A percentile compares a stretch with the other conserved stretches of the same genome.
These are phyloP conservation scores for Nymphaea colorata DNA, from an alignment of 164 flowering plant genomes.

Conservation along the genomic window DNA sequence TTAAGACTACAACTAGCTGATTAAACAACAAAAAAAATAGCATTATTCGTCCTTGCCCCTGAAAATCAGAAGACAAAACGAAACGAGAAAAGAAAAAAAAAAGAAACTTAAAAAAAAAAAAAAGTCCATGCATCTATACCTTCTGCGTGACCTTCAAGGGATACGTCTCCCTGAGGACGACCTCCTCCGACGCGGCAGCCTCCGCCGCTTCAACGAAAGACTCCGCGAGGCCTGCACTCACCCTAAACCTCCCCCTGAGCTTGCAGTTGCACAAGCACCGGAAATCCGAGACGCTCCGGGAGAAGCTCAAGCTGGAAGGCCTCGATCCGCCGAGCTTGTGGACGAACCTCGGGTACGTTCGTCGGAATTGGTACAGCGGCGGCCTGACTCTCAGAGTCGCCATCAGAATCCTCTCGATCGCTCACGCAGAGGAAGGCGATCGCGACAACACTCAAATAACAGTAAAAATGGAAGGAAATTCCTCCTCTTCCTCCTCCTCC, in stretches of 20 bases:
- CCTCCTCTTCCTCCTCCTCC: too few relatives aligned
- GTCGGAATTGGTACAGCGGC: conserved; percentile 12
- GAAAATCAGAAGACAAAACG: too few relatives aligned
- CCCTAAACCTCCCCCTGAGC: conserved; percentile 9
- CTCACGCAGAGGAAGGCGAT: neutral
- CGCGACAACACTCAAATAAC: too few relatives aligned
- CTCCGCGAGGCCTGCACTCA: conserved; percentile 25
- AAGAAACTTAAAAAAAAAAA: neutral
- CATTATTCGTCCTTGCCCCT: too few relatives aligned
- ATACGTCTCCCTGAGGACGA: conserved; percentile 38
- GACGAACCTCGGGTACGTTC: conserved; percentile 13
- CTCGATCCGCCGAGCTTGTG: conserved; percentile 9
- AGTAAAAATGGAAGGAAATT: too few relatives aligned
- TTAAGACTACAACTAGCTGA: too few relatives aligned
- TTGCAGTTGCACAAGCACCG: conserved; percentile 22
- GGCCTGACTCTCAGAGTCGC: conserved; percentile 27
- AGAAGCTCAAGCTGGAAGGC: conserved; percentile 12
- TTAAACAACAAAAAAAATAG: too few relatives aligned
- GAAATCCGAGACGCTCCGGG: conserved; percentile 10
- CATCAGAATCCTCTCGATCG: conserved; percentile 10
- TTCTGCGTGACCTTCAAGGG: conserved; percentile 29
- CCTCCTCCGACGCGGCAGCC: conserved; percentile 9
- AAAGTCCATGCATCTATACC: conserved; percentile 18
- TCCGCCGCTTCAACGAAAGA: conserved; percentile 25
- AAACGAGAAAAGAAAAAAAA: neutral